Evolutionary conservation across 495 filamentous ascomycete genomes (phyloP).

Genomic region (Alectoria sarmentosa): DNA sequence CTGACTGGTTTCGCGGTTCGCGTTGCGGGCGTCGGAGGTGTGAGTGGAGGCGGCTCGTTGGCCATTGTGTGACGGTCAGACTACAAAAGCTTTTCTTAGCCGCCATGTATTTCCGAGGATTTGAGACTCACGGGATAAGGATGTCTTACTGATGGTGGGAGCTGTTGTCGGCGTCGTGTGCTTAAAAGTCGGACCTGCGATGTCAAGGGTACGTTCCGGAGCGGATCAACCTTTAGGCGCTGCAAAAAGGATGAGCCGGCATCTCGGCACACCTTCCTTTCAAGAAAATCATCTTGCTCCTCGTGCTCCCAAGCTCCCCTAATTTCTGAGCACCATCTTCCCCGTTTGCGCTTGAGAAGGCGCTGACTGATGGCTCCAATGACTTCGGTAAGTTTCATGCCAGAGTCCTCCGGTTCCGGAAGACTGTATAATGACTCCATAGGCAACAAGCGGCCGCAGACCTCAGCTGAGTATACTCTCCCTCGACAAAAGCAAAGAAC

Average conservation of each 20-base stretch:
- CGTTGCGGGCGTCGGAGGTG: slow-evolving; percentile 35
- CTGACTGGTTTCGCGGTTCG: slow-evolving; percentile 71
- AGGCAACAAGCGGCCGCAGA: slow-evolving; percentile 10
- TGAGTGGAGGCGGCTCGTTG: slow-evolving; percentile 46
- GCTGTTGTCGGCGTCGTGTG: slow-evolving; percentile 10
- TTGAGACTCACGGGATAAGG: neutral
- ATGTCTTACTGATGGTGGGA: neutral
- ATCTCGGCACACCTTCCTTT: slow-evolving; percentile 9
- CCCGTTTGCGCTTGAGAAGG: neutral
- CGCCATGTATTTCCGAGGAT: neutral
- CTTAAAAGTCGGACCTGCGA: slow-evolving; percentile 9
- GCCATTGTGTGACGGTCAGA: slow-evolving; percentile 41
- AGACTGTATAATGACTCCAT: neutral
- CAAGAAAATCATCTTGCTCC: neutral
- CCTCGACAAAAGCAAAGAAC: slow-evolving; percentile 44
- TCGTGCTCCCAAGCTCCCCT: neutral
- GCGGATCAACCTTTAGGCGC: slow-evolving; percentile 9
- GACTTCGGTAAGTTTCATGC: slow-evolving; percentile 2
- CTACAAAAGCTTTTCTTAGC: neutral
- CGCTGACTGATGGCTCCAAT: neutral
- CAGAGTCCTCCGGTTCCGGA: no score
- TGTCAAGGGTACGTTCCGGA: neutral
- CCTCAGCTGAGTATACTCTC: slow-evolving; percentile 44
- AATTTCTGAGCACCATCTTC: neutral
- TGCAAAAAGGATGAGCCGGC: neutral